Evolutionary conservation across 306 rosid species (phyloP).

Genomic region (Prunus kanzakura): DNA sequence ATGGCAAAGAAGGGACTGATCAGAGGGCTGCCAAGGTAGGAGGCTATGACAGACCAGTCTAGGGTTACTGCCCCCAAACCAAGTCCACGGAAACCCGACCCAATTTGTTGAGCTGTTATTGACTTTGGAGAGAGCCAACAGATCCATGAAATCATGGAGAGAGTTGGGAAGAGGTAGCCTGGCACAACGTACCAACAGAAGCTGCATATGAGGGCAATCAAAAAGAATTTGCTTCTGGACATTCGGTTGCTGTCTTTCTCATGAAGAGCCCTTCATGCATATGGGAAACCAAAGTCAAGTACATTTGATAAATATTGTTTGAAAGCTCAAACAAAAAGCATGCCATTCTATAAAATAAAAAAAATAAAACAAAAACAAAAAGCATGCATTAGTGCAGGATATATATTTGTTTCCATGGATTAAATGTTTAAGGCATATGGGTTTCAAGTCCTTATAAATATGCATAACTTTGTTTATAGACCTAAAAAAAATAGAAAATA

Average conservation of each 20-base stretch:
- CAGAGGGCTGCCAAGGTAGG: conserved; percentile 54
- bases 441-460: too few species aligned
- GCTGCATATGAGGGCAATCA: conserved; percentile 56
- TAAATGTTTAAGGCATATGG: too few species aligned
- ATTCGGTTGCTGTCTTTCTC: conserved; percentile 48
- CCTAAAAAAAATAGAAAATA: too few species aligned
- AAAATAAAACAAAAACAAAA: background rate
- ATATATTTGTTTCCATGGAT: too few species aligned
- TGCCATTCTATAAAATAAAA: background rate
- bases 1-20: conserved; percentile 57
- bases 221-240: conserved; percentile 59
- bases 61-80: conserved; percentile 57
- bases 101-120: conserved; percentile 59
- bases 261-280: conserved; percentile 52
- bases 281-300: background rate
- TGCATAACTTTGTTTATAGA: too few species aligned
- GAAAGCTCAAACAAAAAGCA: background rate
- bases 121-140: conserved; percentile 55
- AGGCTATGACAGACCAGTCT: conserved; percentile 57
- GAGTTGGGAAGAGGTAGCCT: conserved; percentile 45
- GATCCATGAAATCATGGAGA: conserved; percentile 56
- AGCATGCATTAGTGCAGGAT: background rate
- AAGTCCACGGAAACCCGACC: conserved; percentile 56
- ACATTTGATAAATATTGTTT: background rate
- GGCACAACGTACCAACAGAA: conserved; percentile 64